Conservation (phyloP, 2,329 filamentous ascomycete species). For the Endothia cerciana region DNA sequence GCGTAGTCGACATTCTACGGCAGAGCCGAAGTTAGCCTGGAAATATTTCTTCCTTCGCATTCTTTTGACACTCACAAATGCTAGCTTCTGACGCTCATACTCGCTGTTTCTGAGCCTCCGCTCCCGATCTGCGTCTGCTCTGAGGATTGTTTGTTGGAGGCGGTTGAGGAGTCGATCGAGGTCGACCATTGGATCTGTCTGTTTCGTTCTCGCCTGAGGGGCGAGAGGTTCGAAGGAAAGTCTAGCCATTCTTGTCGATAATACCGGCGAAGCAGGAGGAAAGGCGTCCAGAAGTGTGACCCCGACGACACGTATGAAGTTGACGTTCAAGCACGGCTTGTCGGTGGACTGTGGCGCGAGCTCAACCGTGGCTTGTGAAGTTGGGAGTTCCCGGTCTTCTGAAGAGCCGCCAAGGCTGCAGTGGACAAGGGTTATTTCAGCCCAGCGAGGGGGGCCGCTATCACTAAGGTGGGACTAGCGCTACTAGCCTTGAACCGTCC, state of each 20-base stretch:
- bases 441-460: not conserved
- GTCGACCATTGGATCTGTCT: constrained; percentile 49
- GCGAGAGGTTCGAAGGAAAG: constrained; percentile 25
- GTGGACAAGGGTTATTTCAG: not conserved
- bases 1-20: constrained; percentile 73
- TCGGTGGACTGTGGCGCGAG: constrained; percentile 24
- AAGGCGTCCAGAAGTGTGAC: not conserved
- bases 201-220: constrained; percentile 26
- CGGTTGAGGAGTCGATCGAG: constrained; percentile 68
- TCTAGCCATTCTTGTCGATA: constrained; percentile 15
- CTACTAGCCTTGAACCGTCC: not conserved
- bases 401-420: not conserved
- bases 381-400: not conserved
- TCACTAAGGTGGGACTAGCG: not conserved
- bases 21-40: constrained; percentile 24
- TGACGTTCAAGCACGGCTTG: constrained; percentile 3
- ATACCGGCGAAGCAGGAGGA: not conserved
- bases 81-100: constrained; percentile 66
- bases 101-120: constrained; percentile 61
- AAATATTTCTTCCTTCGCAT: not conserved
- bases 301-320: not conserved
- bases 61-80: constrained; percentile 47
- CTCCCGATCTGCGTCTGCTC: constrained; percentile 63
- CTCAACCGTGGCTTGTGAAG: constrained; percentile 13
- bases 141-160: constrained; percentile 67